These are phyloP conservation scores for Tagetes patula DNA, from an alignment of 129 eudicot species.

Conservation along the genomic window DNA sequence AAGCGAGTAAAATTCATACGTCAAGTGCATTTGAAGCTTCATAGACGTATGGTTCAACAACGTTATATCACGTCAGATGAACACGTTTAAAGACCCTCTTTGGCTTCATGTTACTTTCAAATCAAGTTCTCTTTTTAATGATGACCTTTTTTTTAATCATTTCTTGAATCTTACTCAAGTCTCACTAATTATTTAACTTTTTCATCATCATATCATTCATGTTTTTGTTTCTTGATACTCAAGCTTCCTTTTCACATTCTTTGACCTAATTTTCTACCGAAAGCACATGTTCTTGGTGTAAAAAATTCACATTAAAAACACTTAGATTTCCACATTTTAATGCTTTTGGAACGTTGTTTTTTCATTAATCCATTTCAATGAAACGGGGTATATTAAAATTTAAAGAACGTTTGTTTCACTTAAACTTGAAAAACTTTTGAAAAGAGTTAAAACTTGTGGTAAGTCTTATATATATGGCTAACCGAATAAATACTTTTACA, in stretches of 20 bases:
- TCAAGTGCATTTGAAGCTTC: too few species aligned
- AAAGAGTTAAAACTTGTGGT: too few species aligned
- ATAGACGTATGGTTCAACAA: too few species aligned
- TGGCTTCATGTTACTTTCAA: background rate
- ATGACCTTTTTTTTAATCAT: background rate
- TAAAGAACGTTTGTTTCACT: too few species aligned
- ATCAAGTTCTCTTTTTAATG: conserved; percentile 4
- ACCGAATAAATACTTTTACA: too few species aligned
- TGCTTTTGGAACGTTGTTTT: background rate
- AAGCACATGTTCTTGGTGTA: background rate
- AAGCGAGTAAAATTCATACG: too few species aligned
- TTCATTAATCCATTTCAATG: too few species aligned
- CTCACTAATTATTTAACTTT: background rate
- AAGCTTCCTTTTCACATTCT: conserved; percentile 12
- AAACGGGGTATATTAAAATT: too few species aligned
- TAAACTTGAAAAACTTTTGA: too few species aligned
- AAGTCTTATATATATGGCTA: too few species aligned
- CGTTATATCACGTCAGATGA: background rate
- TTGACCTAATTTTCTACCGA: background rate
- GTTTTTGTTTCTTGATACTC: background rate
- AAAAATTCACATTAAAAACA: background rate
- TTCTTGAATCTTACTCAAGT: conserved; percentile 10
- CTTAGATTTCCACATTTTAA: background rate
- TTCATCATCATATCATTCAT: background rate
- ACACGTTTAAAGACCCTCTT: background rate